Base-by-base conservation (phyloP, 1,139 yeast genomes). In the Hansenula lynferdii region DNA sequence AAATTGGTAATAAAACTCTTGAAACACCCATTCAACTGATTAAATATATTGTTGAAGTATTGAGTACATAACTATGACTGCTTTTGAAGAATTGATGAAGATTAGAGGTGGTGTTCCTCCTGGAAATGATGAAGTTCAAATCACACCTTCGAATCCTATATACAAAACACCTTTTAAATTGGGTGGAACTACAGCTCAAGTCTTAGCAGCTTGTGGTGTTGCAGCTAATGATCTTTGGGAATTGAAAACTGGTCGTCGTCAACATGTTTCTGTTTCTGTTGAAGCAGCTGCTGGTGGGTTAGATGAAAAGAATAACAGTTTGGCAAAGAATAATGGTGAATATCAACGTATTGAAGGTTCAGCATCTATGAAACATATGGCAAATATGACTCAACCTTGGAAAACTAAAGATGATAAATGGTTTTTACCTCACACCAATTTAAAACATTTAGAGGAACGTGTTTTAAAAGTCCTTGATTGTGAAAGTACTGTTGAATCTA, bases 401-500 rank as follows among this genome's bases (percentile, higher is more conserved):
- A 9, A 30, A 22, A 30, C 33, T 14, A 25, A 25, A 17, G 33
- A 30, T 22, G n/a, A n/a, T 8, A 30, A 10, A 30, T 30, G 33
- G 33, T 30, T 30, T n/a, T n/a, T 30, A 30, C 33, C 33, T 21
- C 33, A 30, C 14, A 30, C 17, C 5, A 30, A 30, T 20, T 22
- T 30, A 18, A 30, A 30, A 10, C 33, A 30, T 30, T 20, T 30
- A 10, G 33, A 30, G 14, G 23, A 18, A 4, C 33, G 33, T 30
- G 25, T 20, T 20, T 22, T 30, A n/a, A 20, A 30, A 12, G 33
- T 30, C 6, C 16, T 30, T 6, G 26, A 30, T 7, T 30, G 33
- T 22, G 18, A 30, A 20, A 30, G 33, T 30, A 22, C 5, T 14
- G 25, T 30, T 20, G 33, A 30, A 19, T 30, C 33, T 14, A 12